Evolutionary conservation across 352 stramenopile species (phyloP), one percentile per base, ranked within the genome.

Genomic region (Phytophthora constricta): DNA sequence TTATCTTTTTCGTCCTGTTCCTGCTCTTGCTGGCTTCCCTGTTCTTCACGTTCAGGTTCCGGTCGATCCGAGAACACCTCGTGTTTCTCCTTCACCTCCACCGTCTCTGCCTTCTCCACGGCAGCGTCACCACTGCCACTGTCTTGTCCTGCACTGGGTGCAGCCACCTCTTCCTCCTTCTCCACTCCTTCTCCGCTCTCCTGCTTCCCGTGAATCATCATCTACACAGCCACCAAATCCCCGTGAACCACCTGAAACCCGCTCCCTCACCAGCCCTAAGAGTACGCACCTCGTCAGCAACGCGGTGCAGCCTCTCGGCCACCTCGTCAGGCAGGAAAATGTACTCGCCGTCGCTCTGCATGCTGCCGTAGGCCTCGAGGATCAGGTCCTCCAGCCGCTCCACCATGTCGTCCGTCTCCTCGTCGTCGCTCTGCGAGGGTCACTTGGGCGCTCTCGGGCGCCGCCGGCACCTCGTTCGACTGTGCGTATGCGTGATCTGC

Each of bases 311-410:
- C 55, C 91, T 91, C 28, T 76, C 71, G 19, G 82, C 82, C 17
- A 93, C 82, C 20, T 92, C 80, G 1, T 82, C 62, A 11, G 86
- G 82, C 25, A 93, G 61, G 37, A 92, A 92, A 55, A 93, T 92
- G 62, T 84, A 84, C 57, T 93, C 86, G 28, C 84, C 86, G 49
- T 93, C 86, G 55, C 82, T 92, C 66, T 93, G 83, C 78, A 93
- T 91, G 68, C 80, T 92, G 60, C 89, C 90, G 68, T 93, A 93
- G 37, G 86, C 86, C 61, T 93, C 86, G 9, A 93, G 69, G 23
- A 93, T 89, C 45, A 92, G 72, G 39, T 91, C 77, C 64, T 93
- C 83, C 56, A 93, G 76, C 49, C 54, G 64, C 26, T 90, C 82
- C 50, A 76, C 50, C 27, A 61, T 65, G 22, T 69, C 79, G 31